Conservation (phyloP, 257 asterid species). For the Parsonsia alboflavescens region DNA sequence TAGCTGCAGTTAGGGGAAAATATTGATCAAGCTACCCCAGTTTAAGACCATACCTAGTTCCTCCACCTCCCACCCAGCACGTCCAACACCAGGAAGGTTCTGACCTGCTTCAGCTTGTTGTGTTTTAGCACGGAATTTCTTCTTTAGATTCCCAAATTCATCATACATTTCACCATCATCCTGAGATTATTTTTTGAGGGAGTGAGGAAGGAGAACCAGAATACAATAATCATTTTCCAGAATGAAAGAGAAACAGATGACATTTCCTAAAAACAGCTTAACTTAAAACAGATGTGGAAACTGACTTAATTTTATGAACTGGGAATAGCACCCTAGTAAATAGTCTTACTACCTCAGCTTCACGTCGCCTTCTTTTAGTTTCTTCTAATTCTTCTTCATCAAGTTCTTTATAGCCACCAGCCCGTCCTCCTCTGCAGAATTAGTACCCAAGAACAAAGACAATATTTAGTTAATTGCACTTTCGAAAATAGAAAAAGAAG, state of each 20-base stretch:
- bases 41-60: constrained; percentile 52
- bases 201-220: background rate
- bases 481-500: background rate
- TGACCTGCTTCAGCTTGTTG: constrained; percentile 64
- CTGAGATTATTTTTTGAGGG: constrained; percentile 29
- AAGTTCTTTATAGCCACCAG: constrained; percentile 97
- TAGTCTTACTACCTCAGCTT: constrained; percentile 77
- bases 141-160: constrained; percentile 97
- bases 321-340: background rate
- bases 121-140: constrained; percentile 85
- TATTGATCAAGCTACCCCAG: background rate
- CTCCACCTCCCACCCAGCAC: constrained; percentile 99
- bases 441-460: constrained; percentile 15
- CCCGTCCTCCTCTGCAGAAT: constrained; percentile 91
- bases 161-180: constrained; percentile 99
- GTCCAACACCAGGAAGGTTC: constrained; percentile 81
- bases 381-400: constrained; percentile 98
- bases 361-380: constrained; percentile 81
- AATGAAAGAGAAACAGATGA: background rate
- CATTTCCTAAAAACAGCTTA: background rate
- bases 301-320: background rate
- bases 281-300: background rate
- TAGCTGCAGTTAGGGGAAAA: background rate
- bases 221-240: background rate
- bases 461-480: background rate